A percentile compares a stretch with the other conserved stretches of the same genome.
These are phyloP conservation scores for Colletotrichum cereale DNA, from an alignment of 2,329 filamentous ascomycete species.

Conservation along the genomic window DNA sequence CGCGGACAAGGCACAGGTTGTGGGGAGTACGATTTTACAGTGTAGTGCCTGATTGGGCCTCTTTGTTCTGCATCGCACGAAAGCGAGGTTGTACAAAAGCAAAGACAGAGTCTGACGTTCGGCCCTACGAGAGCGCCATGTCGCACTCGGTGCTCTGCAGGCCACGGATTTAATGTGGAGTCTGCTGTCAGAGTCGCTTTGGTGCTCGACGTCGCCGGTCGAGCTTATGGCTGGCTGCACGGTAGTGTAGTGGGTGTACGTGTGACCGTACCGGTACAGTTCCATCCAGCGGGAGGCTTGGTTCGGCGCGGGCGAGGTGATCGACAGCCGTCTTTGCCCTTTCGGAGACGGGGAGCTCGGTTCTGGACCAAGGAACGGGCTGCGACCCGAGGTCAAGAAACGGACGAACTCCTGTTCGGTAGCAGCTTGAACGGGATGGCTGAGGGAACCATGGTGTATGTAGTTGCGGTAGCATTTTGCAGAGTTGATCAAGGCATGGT, in stretches of 20 bases:
- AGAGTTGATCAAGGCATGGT: slow-evolving; percentile 19
- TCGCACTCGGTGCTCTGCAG: neutral
- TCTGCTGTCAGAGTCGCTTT: neutral
- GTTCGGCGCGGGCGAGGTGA: slow-evolving; percentile 24
- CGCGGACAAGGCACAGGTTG: neutral
- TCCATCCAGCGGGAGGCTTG: slow-evolving; percentile 30
- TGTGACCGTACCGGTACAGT: slow-evolving; percentile 21
- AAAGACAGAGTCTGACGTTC: neutral
- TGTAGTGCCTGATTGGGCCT: neutral
- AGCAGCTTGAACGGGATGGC: slow-evolving; percentile 4
- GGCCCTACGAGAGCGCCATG: slow-evolving; percentile 11
- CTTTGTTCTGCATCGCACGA: neutral
- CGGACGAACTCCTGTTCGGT: slow-evolving; percentile 23
- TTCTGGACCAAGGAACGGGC: slow-evolving; percentile 25
- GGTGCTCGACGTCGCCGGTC: slow-evolving; percentile 7
- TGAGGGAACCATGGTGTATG: slow-evolving; percentile 35
- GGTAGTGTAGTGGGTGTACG: neutral
- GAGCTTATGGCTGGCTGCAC: slow-evolving; percentile 13
- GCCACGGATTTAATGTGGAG: neutral
- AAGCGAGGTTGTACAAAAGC: slow-evolving; percentile 3
- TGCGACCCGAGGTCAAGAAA: slow-evolving; percentile 16
- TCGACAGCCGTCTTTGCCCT: slow-evolving; percentile 36
- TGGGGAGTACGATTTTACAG: neutral
- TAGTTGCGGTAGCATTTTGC: slow-evolving; percentile 22
- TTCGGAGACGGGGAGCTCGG: slow-evolving; percentile 22